Percentiles rank a stretch among this genome's conserved stretches.
phyloP scores from a whole-genome alignment of 2,329 filamentous ascomycete species.

The Epicoccum sorghinum region DNA sequence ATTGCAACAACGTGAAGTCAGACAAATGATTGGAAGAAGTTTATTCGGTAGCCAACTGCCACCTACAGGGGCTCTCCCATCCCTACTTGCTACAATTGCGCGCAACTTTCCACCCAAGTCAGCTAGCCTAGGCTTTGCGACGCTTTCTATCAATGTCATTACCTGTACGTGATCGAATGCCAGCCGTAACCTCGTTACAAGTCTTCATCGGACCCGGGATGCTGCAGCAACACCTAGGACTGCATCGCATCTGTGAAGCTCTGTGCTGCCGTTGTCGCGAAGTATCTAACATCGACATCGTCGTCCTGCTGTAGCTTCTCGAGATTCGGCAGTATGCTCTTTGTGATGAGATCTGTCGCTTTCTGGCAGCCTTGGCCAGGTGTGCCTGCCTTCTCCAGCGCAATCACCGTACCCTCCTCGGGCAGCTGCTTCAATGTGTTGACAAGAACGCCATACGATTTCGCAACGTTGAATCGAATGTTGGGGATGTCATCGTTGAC shows the following conservation, averaged over 20 bases:
- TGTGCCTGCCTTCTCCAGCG: slow-evolving; percentile 79
- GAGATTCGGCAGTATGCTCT: slow-evolving; percentile 85
- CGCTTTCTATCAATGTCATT: slow-evolving; percentile 26
- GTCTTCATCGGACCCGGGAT: slow-evolving; percentile 4
- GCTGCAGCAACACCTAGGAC: slow-evolving; percentile 36
- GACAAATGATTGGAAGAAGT: slow-evolving; percentile 13
- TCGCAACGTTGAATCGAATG: slow-evolving; percentile 99
- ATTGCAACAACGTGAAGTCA: too few species aligned
- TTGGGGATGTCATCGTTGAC: slow-evolving; percentile 95
- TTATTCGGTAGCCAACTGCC: slow-evolving; percentile 34
- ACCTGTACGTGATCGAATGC: slow-evolving; percentile 38
- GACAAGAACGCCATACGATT: slow-evolving; percentile 91
- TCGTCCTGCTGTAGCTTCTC: slow-evolving; percentile 97
- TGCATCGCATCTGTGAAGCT: slow-evolving; percentile 51
- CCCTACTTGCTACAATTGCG: slow-evolving; percentile 31
- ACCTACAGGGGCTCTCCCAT: slow-evolving; percentile 15
- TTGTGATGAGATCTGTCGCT: slow-evolving; percentile 80
- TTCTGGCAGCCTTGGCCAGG: slow-evolving; percentile 66
- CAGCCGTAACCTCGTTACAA: slow-evolving; percentile 34
- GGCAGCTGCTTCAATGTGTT: slow-evolving; percentile 90
- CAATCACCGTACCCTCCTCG: slow-evolving; percentile 82
- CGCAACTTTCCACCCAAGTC: slow-evolving; percentile 15
- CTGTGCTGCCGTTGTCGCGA: slow-evolving; percentile 85
- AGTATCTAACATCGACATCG: slow-evolving; percentile 97
- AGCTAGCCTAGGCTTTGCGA: slow-evolving; percentile 26